Percentiles rank a stretch among this genome's conserved stretches.
Evolutionary conservation across 768 basidiomycete genomes (phyloP).

Genomic region (Guyanaporus albipodus): DNA sequence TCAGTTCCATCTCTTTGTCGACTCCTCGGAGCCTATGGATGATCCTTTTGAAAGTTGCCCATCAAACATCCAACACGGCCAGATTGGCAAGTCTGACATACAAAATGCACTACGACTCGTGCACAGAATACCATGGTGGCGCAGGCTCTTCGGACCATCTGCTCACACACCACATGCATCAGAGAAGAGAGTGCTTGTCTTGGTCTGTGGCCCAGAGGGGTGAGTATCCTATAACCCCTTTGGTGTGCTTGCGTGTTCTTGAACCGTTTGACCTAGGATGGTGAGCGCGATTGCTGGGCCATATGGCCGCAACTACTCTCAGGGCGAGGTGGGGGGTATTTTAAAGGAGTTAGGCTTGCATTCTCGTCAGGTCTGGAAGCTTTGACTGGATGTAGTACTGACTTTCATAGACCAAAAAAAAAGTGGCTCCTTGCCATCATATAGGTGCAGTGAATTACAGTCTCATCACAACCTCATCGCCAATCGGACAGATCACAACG

Average conservation of each 20-base stretch:
- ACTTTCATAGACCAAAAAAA: background rate
- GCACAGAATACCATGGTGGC: slow-evolving; percentile 30
- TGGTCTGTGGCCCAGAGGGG: slow-evolving; percentile 86
- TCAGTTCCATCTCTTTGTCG: slow-evolving; percentile 59
- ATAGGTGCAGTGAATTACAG: background rate
- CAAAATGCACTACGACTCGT: slow-evolving; percentile 37
- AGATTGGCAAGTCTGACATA: slow-evolving; percentile 51
- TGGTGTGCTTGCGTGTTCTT: background rate
- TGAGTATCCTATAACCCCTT: slow-evolving; percentile 34
- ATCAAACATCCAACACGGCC: slow-evolving; percentile 41
- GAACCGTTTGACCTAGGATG: slow-evolving; percentile 49
- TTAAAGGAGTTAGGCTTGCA: slow-evolving; percentile 61
- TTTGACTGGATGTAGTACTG: slow-evolving; percentile 33
- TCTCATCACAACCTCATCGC: background rate
- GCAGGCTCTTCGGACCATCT: slow-evolving; percentile 16
- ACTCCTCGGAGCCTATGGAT: slow-evolving; percentile 38
- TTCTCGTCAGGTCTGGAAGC: slow-evolving; percentile 64
- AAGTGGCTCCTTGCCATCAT: background rate
- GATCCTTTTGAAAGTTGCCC: slow-evolving; percentile 17
- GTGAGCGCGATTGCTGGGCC: slow-evolving; percentile 70
- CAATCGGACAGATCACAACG: too few relatives aligned
- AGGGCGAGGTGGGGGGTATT: slow-evolving; percentile 66
- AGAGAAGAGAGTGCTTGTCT: slow-evolving; percentile 52
- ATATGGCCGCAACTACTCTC: slow-evolving; percentile 70
- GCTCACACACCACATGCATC: slow-evolving; percentile 2